A percentile compares a stretch with the other conserved stretches of the same genome.
Evolutionary conservation across 179 eudicot species (phyloP).

Genomic region (Corrigiola litoralis): DNA sequence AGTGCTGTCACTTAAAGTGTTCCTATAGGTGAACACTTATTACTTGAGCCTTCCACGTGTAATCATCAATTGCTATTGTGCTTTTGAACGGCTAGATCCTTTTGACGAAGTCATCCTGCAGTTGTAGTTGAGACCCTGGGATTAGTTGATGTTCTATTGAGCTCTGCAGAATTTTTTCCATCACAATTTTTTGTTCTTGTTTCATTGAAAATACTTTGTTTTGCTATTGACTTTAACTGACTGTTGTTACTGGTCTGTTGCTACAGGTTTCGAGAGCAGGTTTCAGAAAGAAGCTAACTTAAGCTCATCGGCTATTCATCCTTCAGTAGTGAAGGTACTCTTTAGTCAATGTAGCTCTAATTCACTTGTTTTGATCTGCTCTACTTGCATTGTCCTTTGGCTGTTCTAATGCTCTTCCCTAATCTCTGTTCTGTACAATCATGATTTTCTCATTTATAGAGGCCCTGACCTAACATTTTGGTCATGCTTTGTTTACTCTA

Average conservation of each 20-base stretch:
- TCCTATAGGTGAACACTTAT: too few species aligned
- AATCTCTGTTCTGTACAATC: too few species aligned
- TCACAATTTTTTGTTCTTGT: too few species aligned
- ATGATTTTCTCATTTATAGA: not conserved
- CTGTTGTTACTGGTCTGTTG: not conserved
- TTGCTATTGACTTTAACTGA: not conserved
- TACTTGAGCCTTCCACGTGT: too few species aligned
- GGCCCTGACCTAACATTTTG: not conserved
- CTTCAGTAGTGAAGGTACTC: slow-evolving; percentile 74
- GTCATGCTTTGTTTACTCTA: not conserved
- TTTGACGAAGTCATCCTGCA: too few species aligned
- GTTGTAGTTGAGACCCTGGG: too few species aligned
- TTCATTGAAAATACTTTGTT: too few species aligned
- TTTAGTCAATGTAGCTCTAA: not conserved
- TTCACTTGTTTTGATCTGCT: not conserved
- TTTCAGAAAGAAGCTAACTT: slow-evolving; percentile 88
- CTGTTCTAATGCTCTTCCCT: not conserved
- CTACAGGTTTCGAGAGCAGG: slow-evolving; percentile 79
- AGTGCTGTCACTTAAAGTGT: too few species aligned
- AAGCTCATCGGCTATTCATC: slow-evolving; percentile 87
- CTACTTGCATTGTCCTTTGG: not conserved
- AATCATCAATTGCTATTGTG: too few species aligned
- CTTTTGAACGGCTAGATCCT: too few species aligned
- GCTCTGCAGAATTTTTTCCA: too few species aligned
- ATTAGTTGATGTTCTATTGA: too few species aligned